A percentile compares a stretch with the other conserved stretches of the same genome.
Conservation (phyloP, 2,329 filamentous ascomycete species). For the Fusarium sublunatum region DNA sequence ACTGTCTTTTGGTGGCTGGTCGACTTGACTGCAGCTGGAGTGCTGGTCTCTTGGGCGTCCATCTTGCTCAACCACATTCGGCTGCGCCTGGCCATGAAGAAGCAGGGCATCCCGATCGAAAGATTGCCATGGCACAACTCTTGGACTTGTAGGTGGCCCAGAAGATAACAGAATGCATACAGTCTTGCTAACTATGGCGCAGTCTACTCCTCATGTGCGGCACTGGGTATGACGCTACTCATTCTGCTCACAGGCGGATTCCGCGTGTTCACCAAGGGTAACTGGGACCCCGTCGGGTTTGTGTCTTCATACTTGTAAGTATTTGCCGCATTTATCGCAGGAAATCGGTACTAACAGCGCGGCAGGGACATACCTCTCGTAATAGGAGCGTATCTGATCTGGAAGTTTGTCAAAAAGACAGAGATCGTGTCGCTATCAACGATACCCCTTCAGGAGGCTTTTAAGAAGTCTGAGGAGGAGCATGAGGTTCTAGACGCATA, state of each 20-base stretch:
- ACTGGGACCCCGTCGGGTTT: slow-evolving; percentile 68
- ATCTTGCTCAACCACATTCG: slow-evolving; percentile 71
- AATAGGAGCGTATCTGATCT: slow-evolving; percentile 65
- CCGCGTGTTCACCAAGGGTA: slow-evolving; percentile 67
- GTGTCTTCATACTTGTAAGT: slow-evolving; percentile 72
- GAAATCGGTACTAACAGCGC: slow-evolving; percentile 19
- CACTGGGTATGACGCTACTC: slow-evolving; percentile 69
- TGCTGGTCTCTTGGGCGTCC: slow-evolving; percentile 71
- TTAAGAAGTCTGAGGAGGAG: slow-evolving; percentile 46
- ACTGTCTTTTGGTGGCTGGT: slow-evolving; percentile 75
- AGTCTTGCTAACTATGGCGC: not conserved
- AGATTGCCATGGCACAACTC: slow-evolving; percentile 71
- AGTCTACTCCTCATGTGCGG: slow-evolving; percentile 71
- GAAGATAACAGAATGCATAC: accelerated
- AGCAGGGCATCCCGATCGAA: slow-evolving; percentile 62
- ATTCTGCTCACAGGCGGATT: slow-evolving; percentile 79
- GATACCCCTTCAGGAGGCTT: slow-evolving; percentile 64
- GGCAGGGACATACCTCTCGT: slow-evolving; percentile 70
- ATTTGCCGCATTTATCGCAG: accelerated
- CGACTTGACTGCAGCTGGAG: slow-evolving; percentile 69
- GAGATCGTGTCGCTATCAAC: slow-evolving; percentile 62
- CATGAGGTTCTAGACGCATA: slow-evolving; percentile 12
- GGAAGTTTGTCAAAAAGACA: slow-evolving; percentile 75
- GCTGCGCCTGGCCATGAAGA: slow-evolving; percentile 63
- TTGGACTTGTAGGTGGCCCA: slow-evolving; percentile 65